Conservation (phyloP, 805 yeast species). For the Saturnispora dispora region DNA sequence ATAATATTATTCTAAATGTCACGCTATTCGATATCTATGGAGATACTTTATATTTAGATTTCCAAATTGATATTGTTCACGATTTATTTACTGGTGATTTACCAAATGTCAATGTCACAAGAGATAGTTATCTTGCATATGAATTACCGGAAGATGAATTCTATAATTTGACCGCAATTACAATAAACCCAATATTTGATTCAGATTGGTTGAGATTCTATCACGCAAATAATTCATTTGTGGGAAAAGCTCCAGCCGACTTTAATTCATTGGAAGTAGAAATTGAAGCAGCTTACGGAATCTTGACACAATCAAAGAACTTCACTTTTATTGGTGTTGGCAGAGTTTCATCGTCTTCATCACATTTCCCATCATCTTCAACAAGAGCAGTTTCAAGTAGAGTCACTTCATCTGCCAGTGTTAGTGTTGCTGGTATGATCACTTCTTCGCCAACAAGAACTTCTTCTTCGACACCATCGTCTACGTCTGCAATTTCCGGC, state of each 20-base stretch:
- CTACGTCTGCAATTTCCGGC: conserved; percentile 24
- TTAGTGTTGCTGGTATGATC: conserved; percentile 14
- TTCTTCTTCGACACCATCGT: conserved; percentile 19
- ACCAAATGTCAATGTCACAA: conserved; percentile 59
- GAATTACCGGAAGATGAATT: conserved; percentile 46
- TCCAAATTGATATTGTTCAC: conserved; percentile 42
- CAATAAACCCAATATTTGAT: conserved; percentile 36
- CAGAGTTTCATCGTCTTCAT: conserved; percentile 15
- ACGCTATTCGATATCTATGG: conserved; percentile 50
- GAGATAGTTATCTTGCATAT: conserved; percentile 51
- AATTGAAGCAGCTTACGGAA: conserved; percentile 33
- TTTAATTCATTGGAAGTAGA: conserved; percentile 34
- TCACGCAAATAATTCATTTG: conserved; percentile 50
- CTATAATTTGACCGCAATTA: conserved; percentile 43
- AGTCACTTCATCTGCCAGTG: background rate
- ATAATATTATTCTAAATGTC: conserved; percentile 38
- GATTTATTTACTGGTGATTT: conserved; percentile 48
- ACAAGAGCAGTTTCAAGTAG: conserved; percentile 10
- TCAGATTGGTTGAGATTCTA: conserved; percentile 62
- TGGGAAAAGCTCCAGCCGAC: conserved; percentile 54
- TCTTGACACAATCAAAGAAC: conserved; percentile 30
- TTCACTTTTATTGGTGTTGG: conserved; percentile 50
- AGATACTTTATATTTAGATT: conserved; percentile 50
- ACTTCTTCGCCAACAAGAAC: conserved; percentile 11
- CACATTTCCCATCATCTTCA: conserved; percentile 16